Evolutionary conservation across 177 flowering plant genomes (phyloP).

Genomic region (Telopea speciosissima): DNA sequence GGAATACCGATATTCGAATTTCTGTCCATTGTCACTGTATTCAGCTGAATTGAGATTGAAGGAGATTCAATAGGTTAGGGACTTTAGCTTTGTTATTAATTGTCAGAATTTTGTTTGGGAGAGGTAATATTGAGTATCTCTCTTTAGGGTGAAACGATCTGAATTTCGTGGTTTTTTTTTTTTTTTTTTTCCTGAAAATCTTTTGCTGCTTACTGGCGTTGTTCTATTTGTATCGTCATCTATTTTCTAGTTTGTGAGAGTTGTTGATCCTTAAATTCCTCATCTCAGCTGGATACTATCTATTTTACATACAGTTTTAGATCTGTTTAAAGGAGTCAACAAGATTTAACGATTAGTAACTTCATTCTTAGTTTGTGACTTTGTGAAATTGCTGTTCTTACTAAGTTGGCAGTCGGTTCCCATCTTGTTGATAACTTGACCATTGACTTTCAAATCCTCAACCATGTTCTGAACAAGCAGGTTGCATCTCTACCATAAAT

Average conservation of each 20-base stretch:
- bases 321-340: neutral
- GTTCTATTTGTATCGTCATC: no score
- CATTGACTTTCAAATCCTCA: neutral
- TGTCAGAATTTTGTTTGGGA: neutral
- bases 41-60: constrained; percentile 2
- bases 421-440: neutral
- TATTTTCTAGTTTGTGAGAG: neutral
- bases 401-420: neutral
- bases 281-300: neutral
- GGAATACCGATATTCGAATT: neutral
- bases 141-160: no score
- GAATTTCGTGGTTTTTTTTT: no score
- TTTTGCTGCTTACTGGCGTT: no score
- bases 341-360: neutral
- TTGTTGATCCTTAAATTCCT: neutral
- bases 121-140: no score
- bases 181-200: no score
- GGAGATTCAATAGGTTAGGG: neutral
- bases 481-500: neutral
- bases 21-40: neutral
- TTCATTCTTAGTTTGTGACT: neutral
- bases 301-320: neutral
- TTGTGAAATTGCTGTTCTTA: neutral
- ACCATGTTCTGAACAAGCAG: neutral
- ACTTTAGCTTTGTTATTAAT: neutral